These are phyloP conservation scores for Nissolia schottii DNA, from an alignment of 306 rosid species.

Conservation along the genomic window DNA sequence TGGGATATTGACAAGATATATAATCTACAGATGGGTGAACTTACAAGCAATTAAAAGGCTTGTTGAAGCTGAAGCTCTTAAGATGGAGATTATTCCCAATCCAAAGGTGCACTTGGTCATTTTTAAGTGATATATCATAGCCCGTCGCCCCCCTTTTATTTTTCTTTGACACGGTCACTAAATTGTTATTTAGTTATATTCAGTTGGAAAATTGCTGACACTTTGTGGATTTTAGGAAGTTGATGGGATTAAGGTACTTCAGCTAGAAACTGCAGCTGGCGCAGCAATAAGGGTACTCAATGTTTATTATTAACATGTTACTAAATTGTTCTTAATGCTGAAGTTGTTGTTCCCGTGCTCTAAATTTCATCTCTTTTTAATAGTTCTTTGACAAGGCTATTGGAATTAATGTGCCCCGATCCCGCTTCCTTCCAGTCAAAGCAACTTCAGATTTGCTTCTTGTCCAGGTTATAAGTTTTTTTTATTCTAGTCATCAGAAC, in stretches of 20 bases:
- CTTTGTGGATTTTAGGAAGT: slow-evolving; percentile 62
- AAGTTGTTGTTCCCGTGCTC: neutral
- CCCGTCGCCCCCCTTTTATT: slow-evolving; percentile 10
- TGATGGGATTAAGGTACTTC: slow-evolving; percentile 92
- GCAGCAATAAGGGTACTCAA: slow-evolving; percentile 89
- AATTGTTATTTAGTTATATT: slow-evolving; percentile 14
- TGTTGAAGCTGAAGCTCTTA: slow-evolving; percentile 82
- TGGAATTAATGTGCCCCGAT: slow-evolving; percentile 88
- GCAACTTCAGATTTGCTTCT: slow-evolving; percentile 99
- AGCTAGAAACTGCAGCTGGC: slow-evolving; percentile 99
- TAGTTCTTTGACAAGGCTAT: slow-evolving; percentile 93
- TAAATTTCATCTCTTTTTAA: slow-evolving; percentile 13
- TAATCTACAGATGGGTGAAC: slow-evolving; percentile 83
- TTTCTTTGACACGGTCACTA: neutral
- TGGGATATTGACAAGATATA: slow-evolving; percentile 26
- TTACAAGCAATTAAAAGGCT: slow-evolving; percentile 86
- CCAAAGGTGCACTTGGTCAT: slow-evolving; percentile 65
- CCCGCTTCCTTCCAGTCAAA: slow-evolving; percentile 97
- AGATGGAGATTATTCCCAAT: slow-evolving; percentile 98
- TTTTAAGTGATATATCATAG: neutral
- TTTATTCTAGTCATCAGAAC: neutral
- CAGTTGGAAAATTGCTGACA: slow-evolving; percentile 18
- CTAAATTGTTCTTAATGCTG: neutral
- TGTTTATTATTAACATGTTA: neutral
- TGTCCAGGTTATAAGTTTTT: slow-evolving; percentile 66